Base-by-base conservation (phyloP, 2,329 filamentous ascomycete genomes). In the Aspergillus novoparasiticus region DNA sequence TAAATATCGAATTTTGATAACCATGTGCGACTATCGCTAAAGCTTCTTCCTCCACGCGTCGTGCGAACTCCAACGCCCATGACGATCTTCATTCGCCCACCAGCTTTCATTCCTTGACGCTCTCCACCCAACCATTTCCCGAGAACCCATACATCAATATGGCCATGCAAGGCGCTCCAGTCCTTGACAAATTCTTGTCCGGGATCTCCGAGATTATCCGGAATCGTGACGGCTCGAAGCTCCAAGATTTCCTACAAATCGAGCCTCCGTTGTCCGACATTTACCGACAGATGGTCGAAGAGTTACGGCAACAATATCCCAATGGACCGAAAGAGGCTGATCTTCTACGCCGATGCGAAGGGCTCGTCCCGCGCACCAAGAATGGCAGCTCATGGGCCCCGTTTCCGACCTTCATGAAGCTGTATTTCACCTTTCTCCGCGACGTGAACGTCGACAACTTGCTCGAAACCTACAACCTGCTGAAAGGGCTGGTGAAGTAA, bases 361-460 rank as follows among this genome's bases (percentile, higher is more conserved):
- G 83, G 53, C 80, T 85, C 12, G 82, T 94, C 1, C 89, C 89
- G 48, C 84, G 87, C 2, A 81, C 83, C 0, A 87, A 90, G 58
- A 89, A 88, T 1, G 83, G 86, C 66, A 88, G 85, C 48, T 85
- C 89, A 0, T 96, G 93, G 92, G 86, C 88, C 0, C 87, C 90
- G 1, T 93, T 97, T 74, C 83, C 90, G 57, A 85, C 87, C 2
- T 96, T 97, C 73, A 87, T 96, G 76, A 90, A 88, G 70, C 88
- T 92, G 57, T 97, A 96, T 72, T 83, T 97, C 67, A 82, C 86
- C 51, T 96, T 94, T 71, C 87, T 94, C 82, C 84, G 93, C 61
- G 92, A 96, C 72, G 89, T 94, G 36, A 85, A 96, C 71, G 88
- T 91, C 57, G 86, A 89, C 14, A 89, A 96, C 72, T 80, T 95